A percentile compares a stretch with the other conserved stretches of the same genome.
These are phyloP conservation scores for Penicillium sp. DNA, from an alignment of 2,329 filamentous ascomycete species.

Conservation along the genomic window DNA sequence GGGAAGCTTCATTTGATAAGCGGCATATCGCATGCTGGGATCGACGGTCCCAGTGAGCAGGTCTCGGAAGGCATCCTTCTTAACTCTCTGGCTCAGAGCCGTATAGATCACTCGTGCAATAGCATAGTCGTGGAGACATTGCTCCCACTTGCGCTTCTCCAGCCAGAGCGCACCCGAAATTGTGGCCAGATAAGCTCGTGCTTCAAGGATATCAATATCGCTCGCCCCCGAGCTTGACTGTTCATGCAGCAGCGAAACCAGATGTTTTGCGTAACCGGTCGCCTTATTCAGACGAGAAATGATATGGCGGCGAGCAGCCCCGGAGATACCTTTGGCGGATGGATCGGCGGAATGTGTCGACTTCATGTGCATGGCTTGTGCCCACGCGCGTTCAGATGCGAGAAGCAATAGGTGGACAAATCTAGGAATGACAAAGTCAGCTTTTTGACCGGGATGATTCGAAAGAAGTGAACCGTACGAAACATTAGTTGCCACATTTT, in stretches of 20 bases:
- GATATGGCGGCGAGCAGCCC: constrained; percentile 81
- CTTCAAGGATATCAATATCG: constrained; percentile 74
- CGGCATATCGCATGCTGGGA: constrained; percentile 88
- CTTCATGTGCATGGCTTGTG: constrained; percentile 94
- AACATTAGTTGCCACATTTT: constrained; percentile 70
- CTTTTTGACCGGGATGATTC: constrained; percentile 1
- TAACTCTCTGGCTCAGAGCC: constrained; percentile 62
- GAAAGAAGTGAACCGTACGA: constrained; percentile 57
- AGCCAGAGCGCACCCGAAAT: constrained; percentile 76
- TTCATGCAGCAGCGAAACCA: constrained; percentile 66
- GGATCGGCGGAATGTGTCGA: constrained; percentile 74
- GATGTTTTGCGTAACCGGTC: constrained; percentile 63
- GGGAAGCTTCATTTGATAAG: constrained; percentile 85
- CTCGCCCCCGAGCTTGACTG: constrained; percentile 62
- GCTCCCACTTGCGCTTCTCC: constrained; percentile 83
- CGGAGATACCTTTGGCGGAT: constrained; percentile 68
- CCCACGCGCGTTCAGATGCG: constrained; percentile 87
- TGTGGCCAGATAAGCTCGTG: constrained; percentile 75
- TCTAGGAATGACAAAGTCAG: constrained; percentile 46
- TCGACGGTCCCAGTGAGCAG: constrained; percentile 83
- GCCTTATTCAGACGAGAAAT: constrained; percentile 84
- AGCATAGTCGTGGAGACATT: constrained; percentile 72
- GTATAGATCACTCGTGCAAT: constrained; percentile 79
- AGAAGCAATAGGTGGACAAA: constrained; percentile 77
- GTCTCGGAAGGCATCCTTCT: constrained; percentile 80